Evolutionary conservation across 371 early-diverging fungal genomes (phyloP), one percentile per base, ranked within the genome.

Genomic region (Zychaea mexicana): DNA sequence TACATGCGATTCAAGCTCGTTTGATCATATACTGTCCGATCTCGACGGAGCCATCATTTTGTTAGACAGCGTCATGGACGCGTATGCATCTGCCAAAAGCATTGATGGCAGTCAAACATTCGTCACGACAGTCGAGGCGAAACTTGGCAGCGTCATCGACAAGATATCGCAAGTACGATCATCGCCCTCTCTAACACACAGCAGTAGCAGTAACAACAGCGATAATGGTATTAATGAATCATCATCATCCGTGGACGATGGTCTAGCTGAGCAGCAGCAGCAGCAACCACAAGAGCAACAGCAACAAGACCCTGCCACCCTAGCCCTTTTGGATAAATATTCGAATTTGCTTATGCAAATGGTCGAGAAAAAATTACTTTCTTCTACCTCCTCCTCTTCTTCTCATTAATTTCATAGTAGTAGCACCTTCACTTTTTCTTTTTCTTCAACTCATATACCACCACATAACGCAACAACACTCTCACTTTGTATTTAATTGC

Each of bases 1-100:
- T 27, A 31, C 56, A 0, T 33, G 36, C 10, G 46, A 17, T 8
- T 46, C 42, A 12, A 15, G n/a, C n/a, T n/a, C 61, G 10, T 31
- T 26, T 36, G 49, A 64, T 10, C 56, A 58, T 53, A 64, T 72
- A 5, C 39, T 78, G 13, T 60, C 70, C 1, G 76, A 78, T 57
- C 47, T 78, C 10, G 74, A 76, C 33, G 76, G 74, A 2, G 72
- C 69, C 4, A 49, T 61, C 15, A 73, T 74, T 7, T 52, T 78
- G 30, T 38, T 78, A 17, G 74, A 75, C 6, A 70, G 69, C 26
- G 78, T 80, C 0, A 27, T 79, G 19, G 70, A 72, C 26, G 21
- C 45, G 2, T 58, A 58, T n/a, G 19, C 24, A 6, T 38, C 59
- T 7, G 42, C n/a, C 8, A 58, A 45, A 21, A 28, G n/a, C 27